Evolutionary conservation across 345 rosid genomes (phyloP), one percentile per base, ranked within the genome.

Genomic region (Syzygium aromaticum): DNA sequence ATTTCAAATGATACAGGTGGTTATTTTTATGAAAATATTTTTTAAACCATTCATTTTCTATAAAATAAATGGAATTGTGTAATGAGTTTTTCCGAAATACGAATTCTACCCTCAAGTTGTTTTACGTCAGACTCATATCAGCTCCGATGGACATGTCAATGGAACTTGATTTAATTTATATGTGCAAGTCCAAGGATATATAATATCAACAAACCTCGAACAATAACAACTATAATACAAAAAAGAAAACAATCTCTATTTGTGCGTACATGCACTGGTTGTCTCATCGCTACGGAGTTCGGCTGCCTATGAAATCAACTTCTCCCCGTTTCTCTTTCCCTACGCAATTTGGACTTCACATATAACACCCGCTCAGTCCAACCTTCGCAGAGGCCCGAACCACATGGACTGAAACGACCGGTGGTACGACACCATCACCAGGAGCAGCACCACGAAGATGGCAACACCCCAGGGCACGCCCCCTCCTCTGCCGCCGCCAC

Each of bases 371-470:
- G 80, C 80, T 73, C 80, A 73, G 40, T 73, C 80, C 27, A 87
- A 89, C 87, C 88, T 89, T 87, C 90, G 52, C 11, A 89, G 86
- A 52, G 91, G 88, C 14, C 92, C 93, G 87, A 91, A 90, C 94
- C 96, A 94, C 84, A 87, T 92, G 52, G 94, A 91, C 77, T 92
- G 94, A 87, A 94, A 92, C 3, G 93, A 91, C 87, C 94, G 92
- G 86, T 90, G 95, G 56, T 92, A 92, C 86, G 93, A 93, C 54
- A 93, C 82, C 91, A 93, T 78, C 84, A 90, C 87, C 54, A 94
- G 54, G 59, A 94, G 88, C 84, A 94, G 40, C 59, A 84, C 88
- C 77, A 93, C 82, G 52, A 92, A 54, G 56, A 90, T 25, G 40
- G 93, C 93, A 59, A 93, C 85, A 12, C 92, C 92, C 94, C 93